These are phyloP conservation scores for Prunella vulgaris DNA, from an alignment of 257 asterid genomes.

Conservation along the genomic window DNA sequence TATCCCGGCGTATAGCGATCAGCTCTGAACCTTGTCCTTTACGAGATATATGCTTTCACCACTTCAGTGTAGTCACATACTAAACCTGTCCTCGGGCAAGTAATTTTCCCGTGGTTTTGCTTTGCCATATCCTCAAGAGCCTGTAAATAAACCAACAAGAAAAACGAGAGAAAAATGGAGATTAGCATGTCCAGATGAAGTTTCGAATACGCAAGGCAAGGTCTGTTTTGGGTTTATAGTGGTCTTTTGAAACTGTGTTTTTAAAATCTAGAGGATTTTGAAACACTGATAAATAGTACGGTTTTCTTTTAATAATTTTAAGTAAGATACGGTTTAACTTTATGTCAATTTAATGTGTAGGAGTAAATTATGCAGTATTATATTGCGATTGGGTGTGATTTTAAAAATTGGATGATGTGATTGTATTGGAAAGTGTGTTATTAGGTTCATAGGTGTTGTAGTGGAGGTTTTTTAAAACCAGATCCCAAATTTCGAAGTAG, in stretches of 20 bases:
- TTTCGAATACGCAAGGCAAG: not conserved
- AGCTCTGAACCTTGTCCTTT: not conserved
- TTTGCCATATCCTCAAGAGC: slow-evolving; percentile 92
- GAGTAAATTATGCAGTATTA: no score
- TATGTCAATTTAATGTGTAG: no score
- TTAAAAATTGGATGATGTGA: no score
- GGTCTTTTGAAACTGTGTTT: no score
- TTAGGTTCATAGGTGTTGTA: no score
- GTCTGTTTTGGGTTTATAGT: not conserved
- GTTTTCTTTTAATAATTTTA: no score
- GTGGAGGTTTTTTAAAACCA: no score
- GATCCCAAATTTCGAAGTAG: not conserved
- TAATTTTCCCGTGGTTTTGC: slow-evolving; percentile 70
- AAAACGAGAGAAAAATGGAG: not conserved
- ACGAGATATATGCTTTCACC: slow-evolving; percentile 82
- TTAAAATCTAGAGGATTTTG: no score
- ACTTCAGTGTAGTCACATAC: slow-evolving; percentile 63
- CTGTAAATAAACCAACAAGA: slow-evolving; percentile 29
- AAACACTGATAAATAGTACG: no score
- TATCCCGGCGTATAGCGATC: not conserved
- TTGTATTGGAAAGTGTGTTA: no score
- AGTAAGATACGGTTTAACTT: no score
- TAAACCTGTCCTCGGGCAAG: slow-evolving; percentile 81
- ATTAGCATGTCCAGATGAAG: not conserved
- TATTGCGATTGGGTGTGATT: no score